Evolutionary conservation across 345 rosid species (phyloP), one percentile per base, ranked within the genome.

Genomic region (Erucastrum elatum): DNA sequence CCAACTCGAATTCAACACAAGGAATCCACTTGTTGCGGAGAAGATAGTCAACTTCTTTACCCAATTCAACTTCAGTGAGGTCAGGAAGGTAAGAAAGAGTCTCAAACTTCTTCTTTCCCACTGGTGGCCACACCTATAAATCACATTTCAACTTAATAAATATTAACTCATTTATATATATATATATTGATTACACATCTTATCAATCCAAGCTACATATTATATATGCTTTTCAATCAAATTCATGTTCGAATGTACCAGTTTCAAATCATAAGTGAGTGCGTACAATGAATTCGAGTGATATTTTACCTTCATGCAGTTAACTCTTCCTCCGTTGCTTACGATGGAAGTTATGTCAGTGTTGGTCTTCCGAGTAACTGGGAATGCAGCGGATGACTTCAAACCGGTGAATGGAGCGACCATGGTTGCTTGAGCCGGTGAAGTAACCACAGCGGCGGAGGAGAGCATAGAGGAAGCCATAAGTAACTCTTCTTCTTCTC

Each of bases 381-480:
- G 88, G 81, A 87, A 87, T 6, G 79, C 77, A 25, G 87, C 55
- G 37, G 77, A 60, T 5, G 88, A 85, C 73, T 83, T 86, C 69
- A 84, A 76, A 68, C 88, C 88, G 12, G 79, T 85, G 86, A 87
- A 87, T 13, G 90, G 90, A 2, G 88, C 90, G 1, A 84, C 90
- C 87, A 80, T 80, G 74, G 75, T 73, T 74, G 88, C 85, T 58
- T 85, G 87, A 55, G 88, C 85, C 31, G 84, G 85, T 58, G 84
- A 68, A 66, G 84, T 66, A 15, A 76, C 76, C 27, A 86, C 78
- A 77, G 88, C 83, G 33, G 88, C 77, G 12, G 90, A 84, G 26
- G 92, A 87, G 41, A 86, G 79, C 86, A 88, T 71, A 4, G 88
- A 83, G 85, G 91, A 80, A 66, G 92, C 92, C 92, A 88, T 88